These are phyloP conservation scores for Sporothrix sp. DNA, from an alignment of 2,329 filamentous ascomycete genomes.

Conservation along the genomic window DNA sequence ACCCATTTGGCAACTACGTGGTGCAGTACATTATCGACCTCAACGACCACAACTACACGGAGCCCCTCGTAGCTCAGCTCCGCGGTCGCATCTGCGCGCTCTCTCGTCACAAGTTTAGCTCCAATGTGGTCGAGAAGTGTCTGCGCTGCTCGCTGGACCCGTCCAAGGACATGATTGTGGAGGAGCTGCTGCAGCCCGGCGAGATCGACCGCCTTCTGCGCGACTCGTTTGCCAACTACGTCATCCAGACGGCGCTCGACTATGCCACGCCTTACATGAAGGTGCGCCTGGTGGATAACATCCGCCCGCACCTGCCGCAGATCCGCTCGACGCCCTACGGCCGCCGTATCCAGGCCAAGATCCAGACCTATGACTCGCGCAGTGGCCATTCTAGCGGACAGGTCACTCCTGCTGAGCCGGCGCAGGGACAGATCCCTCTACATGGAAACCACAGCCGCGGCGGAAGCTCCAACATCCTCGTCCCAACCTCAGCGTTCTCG, in stretches of 20 bases:
- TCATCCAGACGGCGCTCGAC: constrained; percentile 91
- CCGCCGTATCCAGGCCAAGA: constrained; percentile 85
- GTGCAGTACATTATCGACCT: constrained; percentile 97
- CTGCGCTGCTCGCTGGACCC: constrained; percentile 69
- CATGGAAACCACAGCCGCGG: constrained; percentile 34
- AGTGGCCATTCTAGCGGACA: constrained; percentile 38
- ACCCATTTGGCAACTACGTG: constrained; percentile 97
- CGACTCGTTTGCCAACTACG: constrained; percentile 94
- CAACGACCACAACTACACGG: constrained; percentile 77
- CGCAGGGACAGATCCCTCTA: constrained; percentile 44
- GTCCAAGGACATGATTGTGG: constrained; percentile 71
- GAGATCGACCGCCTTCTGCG: constrained; percentile 84
- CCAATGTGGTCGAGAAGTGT: constrained; percentile 96
- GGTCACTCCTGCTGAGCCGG: constrained; percentile 42
- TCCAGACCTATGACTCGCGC: constrained; percentile 48
- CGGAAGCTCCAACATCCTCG: constrained; percentile 31
- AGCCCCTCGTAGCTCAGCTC: constrained; percentile 78
- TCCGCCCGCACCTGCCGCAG: constrained; percentile 72
- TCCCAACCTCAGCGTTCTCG: constrained; percentile 23
- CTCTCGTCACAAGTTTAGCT: constrained; percentile 98
- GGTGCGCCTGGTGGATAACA: constrained; percentile 66
- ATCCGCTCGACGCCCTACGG: constrained; percentile 91
- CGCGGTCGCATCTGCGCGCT: constrained; percentile 57
- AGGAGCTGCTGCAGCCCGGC: constrained; percentile 62
- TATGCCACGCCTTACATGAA: constrained; percentile 68